A percentile compares a stretch with the other conserved stretches of the same genome.
Evolutionary conservation across 2,329 filamentous ascomycete genomes (phyloP).

Genomic region (Dothiorella sarmentorum): DNA sequence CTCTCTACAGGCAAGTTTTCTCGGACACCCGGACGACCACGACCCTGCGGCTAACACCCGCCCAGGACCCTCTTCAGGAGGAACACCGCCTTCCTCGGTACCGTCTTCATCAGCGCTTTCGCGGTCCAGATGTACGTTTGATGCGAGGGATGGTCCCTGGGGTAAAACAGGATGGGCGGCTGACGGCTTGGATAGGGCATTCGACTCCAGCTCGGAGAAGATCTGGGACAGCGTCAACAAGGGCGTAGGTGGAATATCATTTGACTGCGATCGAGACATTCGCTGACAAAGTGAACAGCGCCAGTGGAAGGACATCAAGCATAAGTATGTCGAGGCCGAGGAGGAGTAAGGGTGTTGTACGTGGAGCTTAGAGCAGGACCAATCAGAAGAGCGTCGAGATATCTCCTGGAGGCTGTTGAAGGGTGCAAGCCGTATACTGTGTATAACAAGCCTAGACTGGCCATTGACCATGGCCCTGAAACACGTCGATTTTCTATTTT

Average conservation of each 20-base stretch:
- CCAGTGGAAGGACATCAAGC: constrained; percentile 99
- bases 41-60: constrained; percentile 31
- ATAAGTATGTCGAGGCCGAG: constrained; percentile 71
- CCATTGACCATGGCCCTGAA: constrained; percentile 2
- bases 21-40: constrained; percentile 21
- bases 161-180: constrained; percentile 17
- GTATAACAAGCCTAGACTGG: constrained; percentile 12
- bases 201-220: constrained; percentile 76
- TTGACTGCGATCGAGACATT: neutral
- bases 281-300: constrained; percentile 58
- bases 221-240: constrained; percentile 90
- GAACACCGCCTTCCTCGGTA: constrained; percentile 83
- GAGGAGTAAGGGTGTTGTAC: constrained; percentile 54
- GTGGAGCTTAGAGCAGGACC: constrained; percentile 1
- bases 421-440: constrained; percentile 8
- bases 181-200: constrained; percentile 57
- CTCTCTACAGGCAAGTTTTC: constrained; percentile 52
- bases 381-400: constrained; percentile 7
- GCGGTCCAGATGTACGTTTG: constrained; percentile 83
- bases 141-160: constrained; percentile 19
- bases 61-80: constrained; percentile 75
- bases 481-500: neutral
- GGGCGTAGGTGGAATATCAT: constrained; percentile 65
- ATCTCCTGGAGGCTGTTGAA: neutral
- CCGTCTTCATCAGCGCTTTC: constrained; percentile 85